These are phyloP conservation scores for Phalaenopsis aphrodite DNA, from an alignment of 106 monocot species.

Conservation along the genomic window DNA sequence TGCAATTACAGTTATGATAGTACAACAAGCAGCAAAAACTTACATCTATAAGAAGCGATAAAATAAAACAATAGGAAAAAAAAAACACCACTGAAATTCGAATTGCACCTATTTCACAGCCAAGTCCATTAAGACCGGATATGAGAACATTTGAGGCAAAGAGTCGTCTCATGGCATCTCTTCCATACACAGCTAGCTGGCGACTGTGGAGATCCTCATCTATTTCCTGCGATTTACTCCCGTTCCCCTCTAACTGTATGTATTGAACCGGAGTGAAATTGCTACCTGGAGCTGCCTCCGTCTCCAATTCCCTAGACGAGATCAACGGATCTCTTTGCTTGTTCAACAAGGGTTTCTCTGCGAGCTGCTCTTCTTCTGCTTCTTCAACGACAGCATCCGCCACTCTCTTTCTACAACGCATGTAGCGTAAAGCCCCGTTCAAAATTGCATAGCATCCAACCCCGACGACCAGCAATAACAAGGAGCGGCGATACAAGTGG, in stretches of 20 bases:
- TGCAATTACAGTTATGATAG: no score
- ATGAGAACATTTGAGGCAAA: slow-evolving; percentile 59
- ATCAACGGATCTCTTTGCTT: slow-evolving; percentile 18
- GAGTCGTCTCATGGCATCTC: slow-evolving; percentile 62
- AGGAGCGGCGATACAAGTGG: not conserved
- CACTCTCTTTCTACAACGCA: slow-evolving; percentile 44
- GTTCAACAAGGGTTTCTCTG: slow-evolving; percentile 10
- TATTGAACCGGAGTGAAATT: slow-evolving; percentile 5
- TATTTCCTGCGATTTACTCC: slow-evolving; percentile 28
- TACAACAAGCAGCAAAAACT: no score
- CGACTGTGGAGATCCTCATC: slow-evolving; percentile 74
- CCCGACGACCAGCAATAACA: slow-evolving; percentile 19
- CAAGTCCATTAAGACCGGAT: slow-evolving; percentile 63
- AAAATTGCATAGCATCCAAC: slow-evolving; percentile 29
- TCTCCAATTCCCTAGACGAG: slow-evolving; percentile 4
- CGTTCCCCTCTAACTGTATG: slow-evolving; percentile 25
- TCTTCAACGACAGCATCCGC: slow-evolving; percentile 15
- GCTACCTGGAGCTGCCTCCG: slow-evolving; percentile 6
- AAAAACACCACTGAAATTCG: not conserved
- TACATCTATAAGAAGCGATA: no score
- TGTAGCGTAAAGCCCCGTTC: slow-evolving; percentile 43
- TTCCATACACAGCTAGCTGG: slow-evolving; percentile 77
- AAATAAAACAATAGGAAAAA: not conserved
- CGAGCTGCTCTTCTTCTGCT: not conserved
- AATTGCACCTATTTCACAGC: slow-evolving; percentile 51